Percentiles rank a stretch among this genome's conserved stretches.
These are phyloP conservation scores for Talaromyces thailandensis DNA, from an alignment of 495 filamentous ascomycete genomes.

Conservation along the genomic window DNA sequence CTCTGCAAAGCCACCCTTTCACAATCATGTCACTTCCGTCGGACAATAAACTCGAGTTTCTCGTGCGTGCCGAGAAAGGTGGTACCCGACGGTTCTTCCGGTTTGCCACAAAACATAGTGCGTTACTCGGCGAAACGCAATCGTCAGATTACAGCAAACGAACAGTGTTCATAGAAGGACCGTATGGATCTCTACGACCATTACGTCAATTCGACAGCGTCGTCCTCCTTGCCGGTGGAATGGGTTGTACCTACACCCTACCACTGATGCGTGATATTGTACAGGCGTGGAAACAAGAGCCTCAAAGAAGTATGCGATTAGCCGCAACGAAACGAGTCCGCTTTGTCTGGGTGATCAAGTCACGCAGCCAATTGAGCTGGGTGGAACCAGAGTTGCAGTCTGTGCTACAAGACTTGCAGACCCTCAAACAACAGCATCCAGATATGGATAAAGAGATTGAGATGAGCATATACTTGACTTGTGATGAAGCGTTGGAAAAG, in stretches of 20 bases:
- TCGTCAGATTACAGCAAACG: conserved; percentile 20
- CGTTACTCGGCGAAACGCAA: conserved; percentile 8
- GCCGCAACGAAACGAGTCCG: conserved; percentile 55
- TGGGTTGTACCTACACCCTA: conserved; percentile 45
- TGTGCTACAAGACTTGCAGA: conserved; percentile 42
- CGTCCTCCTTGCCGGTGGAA: conserved; percentile 53
- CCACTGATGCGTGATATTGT: conserved; percentile 46
- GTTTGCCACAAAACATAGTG: conserved; percentile 44
- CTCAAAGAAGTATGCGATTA: conserved; percentile 9
- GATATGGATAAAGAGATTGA: conserved; percentile 35
- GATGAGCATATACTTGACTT: conserved; percentile 52
- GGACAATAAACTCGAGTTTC: conserved; percentile 56
- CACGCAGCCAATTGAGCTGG: conserved; percentile 57
- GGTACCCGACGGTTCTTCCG: conserved; percentile 59
- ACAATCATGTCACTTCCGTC: conserved; percentile 59
- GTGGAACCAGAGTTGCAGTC: conserved; percentile 54
- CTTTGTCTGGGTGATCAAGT: conserved; percentile 67
- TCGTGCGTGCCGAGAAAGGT: conserved; percentile 62
- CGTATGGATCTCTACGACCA: conserved; percentile 41
- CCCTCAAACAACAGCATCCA: conserved; percentile 17
- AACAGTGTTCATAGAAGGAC: conserved; percentile 36
- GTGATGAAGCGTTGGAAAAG: conserved; percentile 36
- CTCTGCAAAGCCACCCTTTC: conserved; percentile 72
- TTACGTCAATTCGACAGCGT: conserved; percentile 49
- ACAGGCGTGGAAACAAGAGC: conserved; percentile 21